Base-by-base conservation (phyloP, 2,329 filamentous ascomycete genomes). In the Raffaelea ambrosiae region DNA sequence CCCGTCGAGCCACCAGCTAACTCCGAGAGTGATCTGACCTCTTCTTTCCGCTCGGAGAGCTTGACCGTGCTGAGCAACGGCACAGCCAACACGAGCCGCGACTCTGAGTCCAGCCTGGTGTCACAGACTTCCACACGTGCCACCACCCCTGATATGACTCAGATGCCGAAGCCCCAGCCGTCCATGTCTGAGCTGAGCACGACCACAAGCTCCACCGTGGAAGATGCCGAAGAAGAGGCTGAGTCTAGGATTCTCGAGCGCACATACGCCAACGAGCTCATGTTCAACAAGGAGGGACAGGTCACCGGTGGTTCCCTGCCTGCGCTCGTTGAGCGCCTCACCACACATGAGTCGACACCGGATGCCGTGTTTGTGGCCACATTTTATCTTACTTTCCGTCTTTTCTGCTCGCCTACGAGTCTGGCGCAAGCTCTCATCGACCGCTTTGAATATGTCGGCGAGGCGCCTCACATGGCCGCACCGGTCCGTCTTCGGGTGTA, bases 311-410 rank as follows among this genome's bases (percentile, higher is more conserved):
- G 93, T 14, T 94, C 89, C 3, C 75, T 98, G 13, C 81, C 86
- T 5, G 93, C 93, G 2, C 71, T 98, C 23, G 84, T 98, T n/a
- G 93, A 98, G 70, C 84, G 89, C 53, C 77, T 98, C 39, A 97
- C 93, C 1, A 88, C 87, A 0, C 89, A 95, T 61, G 88, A 96
- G 62, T 86, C 88, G 1, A 95, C 91, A 0, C 93, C 93, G 0
- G 91, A 97, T 61, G 81, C 87, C 18, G 80, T 87, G 59, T 97
- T 97, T 57, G 88, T 95, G 39, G 90, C 88, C 3, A 88, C 93
- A 0, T 97, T 98, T 61, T 97, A 94, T 62, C 81, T 97, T 23
- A 98, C 93, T 1, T 98, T 98, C 69, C 81, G 93, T 46, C 79
- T 95, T 11, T 98, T 98, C 61, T 89, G 88, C 53, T 86, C 85